Conservation (phyloP, 2,329 filamentous ascomycete genomes). For the Fusarium nelsonii region DNA sequence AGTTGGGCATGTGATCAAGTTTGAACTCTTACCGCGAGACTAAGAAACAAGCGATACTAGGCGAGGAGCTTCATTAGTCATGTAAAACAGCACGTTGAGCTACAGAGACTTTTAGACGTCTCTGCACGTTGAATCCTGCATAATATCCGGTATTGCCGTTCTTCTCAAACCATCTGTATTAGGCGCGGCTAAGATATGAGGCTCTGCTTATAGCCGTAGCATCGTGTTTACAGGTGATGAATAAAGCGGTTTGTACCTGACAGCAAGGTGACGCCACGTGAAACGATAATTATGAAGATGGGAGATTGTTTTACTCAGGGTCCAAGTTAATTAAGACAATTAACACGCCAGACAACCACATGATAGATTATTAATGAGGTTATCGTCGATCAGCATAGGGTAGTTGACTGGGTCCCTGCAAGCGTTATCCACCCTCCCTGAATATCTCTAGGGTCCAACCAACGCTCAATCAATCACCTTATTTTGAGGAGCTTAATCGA, state of each 20-base stretch:
- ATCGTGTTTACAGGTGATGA: neutral
- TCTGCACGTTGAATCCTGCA: neutral
- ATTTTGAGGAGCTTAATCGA: neutral
- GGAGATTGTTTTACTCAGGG: neutral
- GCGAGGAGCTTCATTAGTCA: neutral
- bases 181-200: too few species aligned
- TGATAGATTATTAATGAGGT: neutral
- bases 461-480: neutral
- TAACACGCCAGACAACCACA: neutral
- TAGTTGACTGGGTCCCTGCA: neutral
- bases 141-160: neutral
- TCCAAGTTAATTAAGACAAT: neutral
- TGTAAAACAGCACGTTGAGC: neutral
- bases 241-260: neutral
- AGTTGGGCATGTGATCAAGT: neutral
- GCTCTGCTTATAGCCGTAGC: neutral
- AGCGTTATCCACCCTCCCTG: neutral
- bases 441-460: neutral
- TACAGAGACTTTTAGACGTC: neutral
- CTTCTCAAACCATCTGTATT: neutral
- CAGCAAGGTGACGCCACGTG: neutral
- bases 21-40: neutral
- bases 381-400: conserved; percentile 3
- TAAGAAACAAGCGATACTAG: neutral
- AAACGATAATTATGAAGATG: neutral